These are phyloP conservation scores for sweet orange (Citrus sinensis) DNA, from an alignment of 345 rosid species.

Conservation along the genomic window DNA sequence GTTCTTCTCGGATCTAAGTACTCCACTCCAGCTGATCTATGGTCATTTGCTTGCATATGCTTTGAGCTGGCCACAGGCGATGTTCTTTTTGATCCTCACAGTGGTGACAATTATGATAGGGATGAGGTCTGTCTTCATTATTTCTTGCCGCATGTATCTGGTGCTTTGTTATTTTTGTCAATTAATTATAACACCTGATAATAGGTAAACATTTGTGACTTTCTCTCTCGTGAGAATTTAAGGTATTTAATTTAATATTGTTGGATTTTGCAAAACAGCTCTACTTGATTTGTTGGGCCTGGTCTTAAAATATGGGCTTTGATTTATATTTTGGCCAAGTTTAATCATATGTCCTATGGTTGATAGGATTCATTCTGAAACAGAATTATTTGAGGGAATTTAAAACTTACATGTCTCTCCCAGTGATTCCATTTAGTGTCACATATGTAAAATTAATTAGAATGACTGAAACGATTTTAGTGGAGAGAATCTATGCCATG, in stretches of 20 bases:
- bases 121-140: conserved; percentile 51
- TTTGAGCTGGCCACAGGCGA: conserved; percentile 82
- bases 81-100: conserved; percentile 74
- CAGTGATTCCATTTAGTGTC: not conserved
- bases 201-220: not conserved
- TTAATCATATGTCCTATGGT: no score
- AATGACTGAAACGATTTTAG: not conserved
- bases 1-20: conserved; percentile 76
- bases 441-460: not conserved
- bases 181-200: not conserved
- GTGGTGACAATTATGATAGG: conserved; percentile 66
- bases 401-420: not conserved
- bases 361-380: no score
- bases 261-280: not conserved
- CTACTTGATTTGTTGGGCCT: not conserved
- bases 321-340: not conserved
- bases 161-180: not conserved
- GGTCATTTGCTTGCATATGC: conserved; percentile 81
- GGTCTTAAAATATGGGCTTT: not conserved
- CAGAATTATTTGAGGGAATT: not conserved
- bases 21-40: conserved; percentile 71
- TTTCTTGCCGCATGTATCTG: not conserved
- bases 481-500: not conserved
- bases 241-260: not conserved
- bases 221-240: not conserved